These are phyloP conservation scores for Styphnolobium japonicum DNA, from an alignment of 306 rosid species.

Conservation along the genomic window DNA sequence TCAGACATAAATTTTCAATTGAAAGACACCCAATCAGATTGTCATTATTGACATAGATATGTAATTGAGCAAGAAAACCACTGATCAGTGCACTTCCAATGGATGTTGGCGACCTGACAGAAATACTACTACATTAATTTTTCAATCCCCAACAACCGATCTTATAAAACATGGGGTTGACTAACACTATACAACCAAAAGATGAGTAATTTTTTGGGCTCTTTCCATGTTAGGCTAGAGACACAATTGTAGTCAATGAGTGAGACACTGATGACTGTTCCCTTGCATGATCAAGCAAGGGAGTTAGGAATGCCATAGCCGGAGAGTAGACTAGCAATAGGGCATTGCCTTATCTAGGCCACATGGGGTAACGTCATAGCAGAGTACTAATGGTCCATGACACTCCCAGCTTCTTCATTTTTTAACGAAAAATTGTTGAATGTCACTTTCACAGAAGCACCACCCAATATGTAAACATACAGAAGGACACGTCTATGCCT, in stretches of 20 bases:
- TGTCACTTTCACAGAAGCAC: slow-evolving; percentile 13
- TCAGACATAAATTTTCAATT: not conserved
- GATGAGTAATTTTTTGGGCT: not conserved
- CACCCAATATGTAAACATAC: not conserved
- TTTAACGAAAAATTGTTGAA: not conserved
- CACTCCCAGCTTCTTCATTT: slow-evolving; percentile 1
- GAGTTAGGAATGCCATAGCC: not conserved
- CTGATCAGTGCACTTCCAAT: not conserved
- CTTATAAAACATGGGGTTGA: not conserved
- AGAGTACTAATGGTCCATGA: not conserved
- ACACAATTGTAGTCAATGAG: not conserved
- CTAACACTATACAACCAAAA: not conserved
- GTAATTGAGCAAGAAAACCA: not conserved
- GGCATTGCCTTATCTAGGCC: not conserved
- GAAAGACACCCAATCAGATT: not conserved
- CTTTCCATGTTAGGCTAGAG: not conserved
- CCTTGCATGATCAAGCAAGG: not conserved
- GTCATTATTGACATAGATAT: not conserved
- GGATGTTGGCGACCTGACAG: not conserved
- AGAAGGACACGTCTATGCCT: not conserved
- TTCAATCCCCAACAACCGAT: not conserved
- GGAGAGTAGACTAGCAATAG: not conserved
- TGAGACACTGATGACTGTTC: not conserved
- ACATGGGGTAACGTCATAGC: slow-evolving; percentile 13
- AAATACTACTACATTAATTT: not conserved